Percentiles rank a stretch among this genome's conserved stretches.
Evolutionary conservation across 2,329 filamentous ascomycete genomes (phyloP).

Genomic region (Aquanectria penicillioides): DNA sequence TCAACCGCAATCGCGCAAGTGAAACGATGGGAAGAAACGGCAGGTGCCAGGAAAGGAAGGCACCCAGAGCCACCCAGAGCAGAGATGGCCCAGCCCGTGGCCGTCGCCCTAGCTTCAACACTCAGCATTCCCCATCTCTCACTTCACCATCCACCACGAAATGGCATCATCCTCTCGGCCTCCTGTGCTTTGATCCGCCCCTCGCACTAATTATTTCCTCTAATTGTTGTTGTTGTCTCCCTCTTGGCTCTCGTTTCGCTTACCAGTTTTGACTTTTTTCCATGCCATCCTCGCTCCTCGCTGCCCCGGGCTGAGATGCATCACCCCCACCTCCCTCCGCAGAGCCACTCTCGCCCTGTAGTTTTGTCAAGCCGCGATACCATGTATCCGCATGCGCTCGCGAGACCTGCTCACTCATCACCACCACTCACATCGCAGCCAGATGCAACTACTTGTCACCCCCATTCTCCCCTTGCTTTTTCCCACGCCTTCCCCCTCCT

Average conservation of each 20-base stretch:
- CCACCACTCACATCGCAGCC: slow-evolving; percentile 12
- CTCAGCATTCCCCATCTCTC: background rate
- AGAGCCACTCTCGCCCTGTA: background rate
- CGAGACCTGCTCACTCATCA: background rate
- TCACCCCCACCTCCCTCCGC: background rate
- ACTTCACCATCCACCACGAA: slow-evolving; percentile 21
- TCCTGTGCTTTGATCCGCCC: background rate
- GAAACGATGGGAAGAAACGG: no score
- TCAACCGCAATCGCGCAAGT: no score
- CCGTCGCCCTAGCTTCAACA: background rate
- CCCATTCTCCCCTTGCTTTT: background rate
- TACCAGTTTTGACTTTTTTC: background rate
- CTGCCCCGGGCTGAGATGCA: no score
- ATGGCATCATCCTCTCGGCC: slow-evolving; percentile 17
- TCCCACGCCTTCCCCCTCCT: background rate
- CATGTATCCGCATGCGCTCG: no score
- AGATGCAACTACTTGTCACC: slow-evolving; percentile 5
- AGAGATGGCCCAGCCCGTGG: slow-evolving; percentile 2
- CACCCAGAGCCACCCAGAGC: background rate
- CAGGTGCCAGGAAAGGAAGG: no score
- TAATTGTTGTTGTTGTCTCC: background rate
- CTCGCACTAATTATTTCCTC: background rate
- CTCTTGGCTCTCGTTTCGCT: background rate
- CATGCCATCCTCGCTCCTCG: background rate
- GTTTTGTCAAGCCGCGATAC: no score